Evolutionary conservation across 2,329 filamentous ascomycete genomes (phyloP), one percentile per base, ranked within the genome.

Genomic region (Diaporthe sp.): DNA sequence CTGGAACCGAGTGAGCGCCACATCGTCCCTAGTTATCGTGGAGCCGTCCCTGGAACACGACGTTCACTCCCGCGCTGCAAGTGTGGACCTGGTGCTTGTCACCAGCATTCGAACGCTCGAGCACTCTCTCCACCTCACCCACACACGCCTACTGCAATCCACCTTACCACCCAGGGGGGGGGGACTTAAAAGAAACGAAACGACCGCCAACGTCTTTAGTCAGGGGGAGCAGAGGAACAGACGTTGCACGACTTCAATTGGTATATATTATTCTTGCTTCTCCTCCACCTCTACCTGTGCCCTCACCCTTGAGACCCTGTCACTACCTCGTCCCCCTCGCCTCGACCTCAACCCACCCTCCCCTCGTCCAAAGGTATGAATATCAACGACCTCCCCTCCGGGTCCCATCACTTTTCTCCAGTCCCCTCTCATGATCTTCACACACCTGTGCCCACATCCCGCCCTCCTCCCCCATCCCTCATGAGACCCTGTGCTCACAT

Each of bases 151-250:
- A 51, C 65, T 70, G 47, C 34, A 70, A 55, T 70, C 65, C 65
- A 70, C 65, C 65, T 70, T 70, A 70, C 25, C 65, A 70, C 49
- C 47, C 47, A 53, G 34, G 65, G 65, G 63, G 65, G 65, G 65
- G 65, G 42, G 65, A 28, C 47, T 70, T 70, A 70, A 70, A 70
- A 70, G 65, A 70, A 70, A 70, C 65, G 65, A 70, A 70, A 70
- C 65, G 65, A 70, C 65, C 65, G 65, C 65, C 65, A 55, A 70
- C 65, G 65, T 55, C 65, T 70, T 70, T 70, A 70, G 65, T 70
- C 65, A 70, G 65, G 65, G 65, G 65, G n/a, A 42, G 22, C 34
- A 70, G 49, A 70, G 65, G 65, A 70, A 70, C 65, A 70, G 65
- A 70, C 65, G 65, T 70, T 70, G 65, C 65, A 55, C 65, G 65